phyloP scores from a whole-genome alignment of 1,284 basidiomycete genomes.

The Apiotrichum gracile region DNA sequence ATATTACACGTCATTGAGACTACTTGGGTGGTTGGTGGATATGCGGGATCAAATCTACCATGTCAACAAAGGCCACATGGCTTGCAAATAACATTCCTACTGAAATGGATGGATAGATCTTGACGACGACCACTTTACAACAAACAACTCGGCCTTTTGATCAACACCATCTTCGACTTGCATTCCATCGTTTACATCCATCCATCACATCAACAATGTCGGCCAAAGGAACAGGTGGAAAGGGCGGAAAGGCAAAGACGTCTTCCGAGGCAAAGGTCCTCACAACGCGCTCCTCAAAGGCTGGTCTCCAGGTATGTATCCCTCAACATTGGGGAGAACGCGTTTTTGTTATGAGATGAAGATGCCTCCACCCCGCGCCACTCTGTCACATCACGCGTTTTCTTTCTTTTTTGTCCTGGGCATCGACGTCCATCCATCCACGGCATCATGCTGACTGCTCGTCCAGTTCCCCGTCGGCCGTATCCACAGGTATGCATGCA shows the following conservation, averaged over 20 bases:
- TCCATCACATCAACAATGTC: slow-evolving; percentile 29
- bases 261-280: slow-evolving; percentile 49
- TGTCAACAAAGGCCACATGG: too few species aligned
- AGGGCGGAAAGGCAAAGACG: slow-evolving; percentile 50
- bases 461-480: slow-evolving; percentile 42
- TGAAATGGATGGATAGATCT: not conserved
- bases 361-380: too few species aligned
- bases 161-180: slow-evolving; percentile 6
- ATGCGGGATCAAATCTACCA: too few species aligned
- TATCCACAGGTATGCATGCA: slow-evolving; percentile 37
- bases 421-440: too few species aligned
- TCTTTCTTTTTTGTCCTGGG: not conserved
- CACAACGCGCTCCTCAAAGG: slow-evolving; percentile 71
- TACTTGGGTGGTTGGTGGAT: too few species aligned
- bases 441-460: not conserved
- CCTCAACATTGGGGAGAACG: slow-evolving; percentile 27
- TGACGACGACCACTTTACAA: not conserved
- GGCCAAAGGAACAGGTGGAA: slow-evolving; percentile 45
- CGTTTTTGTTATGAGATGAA: too few species aligned
- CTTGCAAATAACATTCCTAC: too few species aligned
- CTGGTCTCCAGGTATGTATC: slow-evolving; percentile 65
- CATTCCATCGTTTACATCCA: slow-evolving; percentile 14
- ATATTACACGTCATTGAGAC: too few species aligned
- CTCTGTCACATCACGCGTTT: not conserved
- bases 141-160: slow-evolving; percentile 11